These are phyloP conservation scores for Thraustotheca clavata DNA, from an alignment of 352 stramenopile genomes.

Conservation along the genomic window DNA sequence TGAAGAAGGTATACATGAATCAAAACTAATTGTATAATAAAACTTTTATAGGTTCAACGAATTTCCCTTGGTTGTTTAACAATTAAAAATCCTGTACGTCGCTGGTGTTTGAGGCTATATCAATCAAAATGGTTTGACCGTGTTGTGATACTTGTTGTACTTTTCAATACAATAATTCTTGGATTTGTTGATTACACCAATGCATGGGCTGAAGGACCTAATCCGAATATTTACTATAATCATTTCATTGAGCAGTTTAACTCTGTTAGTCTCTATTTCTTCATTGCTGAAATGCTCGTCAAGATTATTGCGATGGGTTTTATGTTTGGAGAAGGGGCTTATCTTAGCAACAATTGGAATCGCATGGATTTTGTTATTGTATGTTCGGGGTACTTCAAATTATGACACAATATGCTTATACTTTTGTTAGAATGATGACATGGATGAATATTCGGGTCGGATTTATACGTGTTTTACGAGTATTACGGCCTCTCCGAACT, in stretches of 20 bases:
- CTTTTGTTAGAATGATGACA: conserved; percentile 27
- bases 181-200: conserved; percentile 77
- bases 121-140: conserved; percentile 65
- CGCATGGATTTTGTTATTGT: conserved; percentile 90
- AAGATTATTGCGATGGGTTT: conserved; percentile 89
- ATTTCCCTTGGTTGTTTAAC: conserved; percentile 27
- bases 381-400: conserved; percentile 56
- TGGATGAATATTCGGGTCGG: conserved; percentile 17
- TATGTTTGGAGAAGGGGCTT: conserved; percentile 43
- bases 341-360: conserved; percentile 86
- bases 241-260: conserved; percentile 46
- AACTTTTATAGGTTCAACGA: neutral
- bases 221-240: conserved; percentile 14
- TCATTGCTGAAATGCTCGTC: conserved; percentile 79
- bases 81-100: conserved; percentile 39
- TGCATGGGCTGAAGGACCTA: conserved; percentile 22
- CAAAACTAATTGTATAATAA: too few species aligned
- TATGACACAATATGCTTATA: conserved; percentile 32
- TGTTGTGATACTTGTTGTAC: conserved; percentile 80
- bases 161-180: conserved; percentile 82
- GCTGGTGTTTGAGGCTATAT: conserved; percentile 38
- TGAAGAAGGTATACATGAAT: too few species aligned
- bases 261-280: conserved; percentile 49
- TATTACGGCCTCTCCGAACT: conserved; percentile 82
- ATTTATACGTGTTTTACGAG: conserved; percentile 74